Evolutionary conservation across 495 filamentous ascomycete species (phyloP).

Genomic region (Thozetella sp.): DNA sequence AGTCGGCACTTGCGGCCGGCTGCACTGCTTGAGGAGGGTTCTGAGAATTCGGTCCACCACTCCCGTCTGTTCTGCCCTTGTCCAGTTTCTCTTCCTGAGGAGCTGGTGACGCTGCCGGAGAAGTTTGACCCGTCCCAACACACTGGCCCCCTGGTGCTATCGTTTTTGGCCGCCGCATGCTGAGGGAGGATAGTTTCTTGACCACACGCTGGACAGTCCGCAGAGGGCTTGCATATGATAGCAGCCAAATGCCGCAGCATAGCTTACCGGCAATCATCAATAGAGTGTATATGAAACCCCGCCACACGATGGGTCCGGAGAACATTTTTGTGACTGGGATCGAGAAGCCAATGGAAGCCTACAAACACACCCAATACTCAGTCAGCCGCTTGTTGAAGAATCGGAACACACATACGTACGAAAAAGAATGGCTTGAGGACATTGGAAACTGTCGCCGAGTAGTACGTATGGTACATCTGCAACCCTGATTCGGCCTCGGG

Average conservation of each 20-base stretch:
- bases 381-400: neutral
- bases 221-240: constrained; percentile 38
- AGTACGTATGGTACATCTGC: neutral
- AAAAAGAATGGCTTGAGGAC: constrained; percentile 80
- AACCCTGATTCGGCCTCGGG: neutral
- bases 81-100: neutral
- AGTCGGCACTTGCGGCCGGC: neutral
- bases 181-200: neutral
- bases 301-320: constrained; percentile 62
- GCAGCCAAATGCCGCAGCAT: constrained; percentile 63
- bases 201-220: neutral
- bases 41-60: too few relatives aligned
- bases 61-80: neutral
- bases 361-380: neutral
- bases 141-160: neutral
- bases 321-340: constrained; percentile 78
- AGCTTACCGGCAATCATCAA: constrained; percentile 72
- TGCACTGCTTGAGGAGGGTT: too few relatives aligned
- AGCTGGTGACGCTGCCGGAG: neutral
- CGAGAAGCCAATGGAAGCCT: constrained; percentile 78
- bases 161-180: neutral
- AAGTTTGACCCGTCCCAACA: neutral
- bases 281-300: constrained; percentile 68
- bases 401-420: too few relatives aligned
- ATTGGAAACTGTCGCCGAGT: constrained; percentile 31